Conservation (phyloP, 768 basidiomycete species). For the Russula sp. region DNA sequence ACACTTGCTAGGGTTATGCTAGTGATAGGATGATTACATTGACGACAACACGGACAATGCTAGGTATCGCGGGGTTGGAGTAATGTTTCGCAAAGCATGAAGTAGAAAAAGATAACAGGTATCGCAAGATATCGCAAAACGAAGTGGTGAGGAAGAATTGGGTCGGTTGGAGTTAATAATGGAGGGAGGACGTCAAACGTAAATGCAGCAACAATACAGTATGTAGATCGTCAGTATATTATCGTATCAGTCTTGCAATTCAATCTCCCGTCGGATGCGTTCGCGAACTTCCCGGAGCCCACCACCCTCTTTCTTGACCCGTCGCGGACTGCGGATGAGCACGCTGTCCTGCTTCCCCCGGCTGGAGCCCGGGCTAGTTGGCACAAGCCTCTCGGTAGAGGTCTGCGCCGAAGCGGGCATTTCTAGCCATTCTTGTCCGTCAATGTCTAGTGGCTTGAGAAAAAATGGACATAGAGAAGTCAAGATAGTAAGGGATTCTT, state of each 20-base stretch:
- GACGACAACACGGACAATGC: slow-evolving; percentile 10
- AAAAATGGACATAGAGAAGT: slow-evolving; percentile 75
- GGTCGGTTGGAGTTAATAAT: not conserved
- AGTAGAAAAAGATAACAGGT: slow-evolving; percentile 10
- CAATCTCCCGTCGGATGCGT: slow-evolving; percentile 73
- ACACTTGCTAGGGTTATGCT: not conserved
- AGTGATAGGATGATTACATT: slow-evolving; percentile 11
- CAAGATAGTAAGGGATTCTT: slow-evolving; percentile 64
- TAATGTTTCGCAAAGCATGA: slow-evolving; percentile 10
- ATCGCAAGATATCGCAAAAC: slow-evolving; percentile 25
- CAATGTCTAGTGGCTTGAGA: slow-evolving; percentile 56
- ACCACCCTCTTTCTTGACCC: slow-evolving; percentile 63
- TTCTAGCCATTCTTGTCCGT: slow-evolving; percentile 49
- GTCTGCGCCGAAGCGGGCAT: slow-evolving; percentile 44
- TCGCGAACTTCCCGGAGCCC: slow-evolving; percentile 77
- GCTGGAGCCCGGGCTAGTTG: slow-evolving; percentile 45
- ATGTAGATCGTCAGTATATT: slow-evolving; percentile 13
- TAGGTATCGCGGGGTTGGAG: slow-evolving; percentile 16
- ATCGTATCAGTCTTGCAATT: slow-evolving; percentile 47
- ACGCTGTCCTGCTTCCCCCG: slow-evolving; percentile 52
- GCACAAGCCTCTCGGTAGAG: slow-evolving; percentile 28
- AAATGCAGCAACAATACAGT: slow-evolving; percentile 18
- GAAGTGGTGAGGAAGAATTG: not conserved
- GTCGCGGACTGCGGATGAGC: slow-evolving; percentile 61
- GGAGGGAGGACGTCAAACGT: not conserved